Conservation (phyloP, 2,329 filamentous ascomycete genomes). For the Sporothrix curviconia region DNA sequence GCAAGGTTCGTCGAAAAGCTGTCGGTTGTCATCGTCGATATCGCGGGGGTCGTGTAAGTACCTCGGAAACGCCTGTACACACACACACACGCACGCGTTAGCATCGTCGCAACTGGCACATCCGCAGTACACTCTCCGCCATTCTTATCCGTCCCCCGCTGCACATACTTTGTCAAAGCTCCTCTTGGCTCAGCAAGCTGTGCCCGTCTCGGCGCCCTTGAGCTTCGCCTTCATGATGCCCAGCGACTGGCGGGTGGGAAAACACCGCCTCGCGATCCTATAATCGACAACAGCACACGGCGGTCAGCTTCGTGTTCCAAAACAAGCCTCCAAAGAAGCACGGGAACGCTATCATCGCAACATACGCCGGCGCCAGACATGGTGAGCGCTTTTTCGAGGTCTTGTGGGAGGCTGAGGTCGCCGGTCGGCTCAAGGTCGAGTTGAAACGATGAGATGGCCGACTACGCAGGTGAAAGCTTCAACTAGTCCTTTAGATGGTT, state of each 20-base stretch:
- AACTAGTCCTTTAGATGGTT: no score
- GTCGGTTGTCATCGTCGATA: background rate
- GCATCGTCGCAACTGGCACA: no score
- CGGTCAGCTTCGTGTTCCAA: background rate
- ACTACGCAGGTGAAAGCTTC: no score
- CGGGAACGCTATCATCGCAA: constrained; percentile 9
- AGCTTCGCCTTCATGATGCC: constrained; percentile 97
- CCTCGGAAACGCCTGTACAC: constrained; percentile 84
- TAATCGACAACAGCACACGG: background rate
- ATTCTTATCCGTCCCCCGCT: no score
- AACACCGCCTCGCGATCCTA: constrained; percentile 95
- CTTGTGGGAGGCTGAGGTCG: background rate
- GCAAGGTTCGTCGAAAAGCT: background rate
- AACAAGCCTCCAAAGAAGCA: background rate
- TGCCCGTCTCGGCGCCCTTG: constrained; percentile 90
- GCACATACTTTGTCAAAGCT: constrained; percentile 82
- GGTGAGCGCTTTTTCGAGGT: constrained; percentile 19
- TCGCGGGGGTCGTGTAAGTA: constrained; percentile 36
- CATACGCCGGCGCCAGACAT: constrained; percentile 24
- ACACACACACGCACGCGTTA: no score
- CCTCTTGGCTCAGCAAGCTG: constrained; percentile 96
- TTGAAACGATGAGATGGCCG: no score
- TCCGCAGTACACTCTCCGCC: no score
- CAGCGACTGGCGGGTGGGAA: constrained; percentile 91
- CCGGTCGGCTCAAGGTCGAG: no score